Base-by-base conservation (phyloP, 768 basidiomycete genomes). In the Pleurotus ostreatus region DNA sequence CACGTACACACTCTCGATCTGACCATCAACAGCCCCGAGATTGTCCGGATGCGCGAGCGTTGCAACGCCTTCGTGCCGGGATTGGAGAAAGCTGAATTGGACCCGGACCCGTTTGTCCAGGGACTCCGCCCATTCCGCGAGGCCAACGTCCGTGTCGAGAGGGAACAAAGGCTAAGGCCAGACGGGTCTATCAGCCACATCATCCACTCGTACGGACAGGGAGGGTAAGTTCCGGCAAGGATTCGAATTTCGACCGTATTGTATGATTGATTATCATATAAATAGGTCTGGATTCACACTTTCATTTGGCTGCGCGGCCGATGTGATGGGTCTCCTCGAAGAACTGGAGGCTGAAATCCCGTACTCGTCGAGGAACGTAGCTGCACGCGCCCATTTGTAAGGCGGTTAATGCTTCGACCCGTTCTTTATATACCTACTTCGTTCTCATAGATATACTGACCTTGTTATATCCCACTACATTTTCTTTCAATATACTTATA, bases 51-150 rank as follows among this genome's bases (percentile, higher is more conserved):
- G 66, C 64, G 65, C 37, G 58, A 63, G 55, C 57, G 68, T 15
- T 68, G 67, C 57, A 64, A 68, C 25, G 61, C 61, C 6, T 69
- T 70, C 44, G 59, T 66, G 38, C 64, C 68, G 1, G 65, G 61
- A 15, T 55, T 70, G 12, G 65, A 62, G 41, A 62, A 64, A 12
- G 68, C 69, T 4, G 58, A 65, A 38, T 59, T 63, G 15, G 69
- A 70, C 53, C 54, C 61, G 11, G 55, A 61, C 4, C 66, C 66
- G 3, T 57, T 70, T n/a, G 64, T 64, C 3, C 67, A 68, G 54
- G 68, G 68, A 15, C 60, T 70, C 12, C 65, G 68, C 7, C 68
- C 68, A 13, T 65, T 68, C 59, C 57, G 65, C 9, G 60, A 58
- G 3, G 54, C 58, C 18, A 69, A 66, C 37, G 69, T 70, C 22